These are phyloP conservation scores for Wickerhamiella azyma DNA, from an alignment of 805 yeast genomes.

Conservation along the genomic window DNA sequence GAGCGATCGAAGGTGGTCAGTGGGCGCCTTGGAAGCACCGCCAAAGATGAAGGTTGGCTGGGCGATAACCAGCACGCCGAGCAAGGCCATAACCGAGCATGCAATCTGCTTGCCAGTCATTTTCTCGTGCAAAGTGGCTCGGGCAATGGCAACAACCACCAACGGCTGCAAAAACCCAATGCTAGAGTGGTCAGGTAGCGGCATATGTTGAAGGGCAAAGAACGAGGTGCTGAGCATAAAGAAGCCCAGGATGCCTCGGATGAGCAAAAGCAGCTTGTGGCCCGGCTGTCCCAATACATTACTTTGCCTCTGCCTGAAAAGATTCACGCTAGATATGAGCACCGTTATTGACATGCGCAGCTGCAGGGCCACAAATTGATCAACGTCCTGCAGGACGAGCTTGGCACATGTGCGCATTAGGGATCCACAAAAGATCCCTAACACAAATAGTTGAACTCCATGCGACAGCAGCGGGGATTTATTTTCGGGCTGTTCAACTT, in stretches of 20 bases:
- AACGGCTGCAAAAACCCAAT: conserved; percentile 69
- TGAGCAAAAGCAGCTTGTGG: conserved; percentile 42
- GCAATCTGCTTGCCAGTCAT: conserved; percentile 53
- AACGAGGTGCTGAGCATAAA: conserved; percentile 71
- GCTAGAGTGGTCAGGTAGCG: conserved; percentile 72
- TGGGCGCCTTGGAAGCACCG: too few species aligned
- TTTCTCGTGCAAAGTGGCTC: conserved; percentile 48
- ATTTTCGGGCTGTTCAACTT: neutral
- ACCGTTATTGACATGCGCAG: conserved; percentile 64
- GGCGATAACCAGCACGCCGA: conserved; percentile 70
- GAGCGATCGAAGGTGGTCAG: conserved; percentile 14
- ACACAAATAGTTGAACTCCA: conserved; percentile 12
- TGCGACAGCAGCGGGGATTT: neutral
- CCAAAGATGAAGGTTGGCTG: conserved; percentile 40
- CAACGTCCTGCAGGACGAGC: conserved; percentile 11
- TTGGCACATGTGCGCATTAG: conserved; percentile 17
- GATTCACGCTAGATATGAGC: conserved; percentile 22
- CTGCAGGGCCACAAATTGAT: conserved; percentile 36
- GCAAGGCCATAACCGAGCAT: conserved; percentile 53
- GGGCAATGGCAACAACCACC: conserved; percentile 62
- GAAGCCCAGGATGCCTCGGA: conserved; percentile 63
- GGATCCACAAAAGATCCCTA: conserved; percentile 14
- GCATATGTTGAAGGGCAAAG: conserved; percentile 56
- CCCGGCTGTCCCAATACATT: conserved; percentile 30
- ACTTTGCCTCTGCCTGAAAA: conserved; percentile 46